Base-by-base conservation (phyloP, 2,329 filamentous ascomycete species). In the Pseudohalonectria lignicola region DNA sequence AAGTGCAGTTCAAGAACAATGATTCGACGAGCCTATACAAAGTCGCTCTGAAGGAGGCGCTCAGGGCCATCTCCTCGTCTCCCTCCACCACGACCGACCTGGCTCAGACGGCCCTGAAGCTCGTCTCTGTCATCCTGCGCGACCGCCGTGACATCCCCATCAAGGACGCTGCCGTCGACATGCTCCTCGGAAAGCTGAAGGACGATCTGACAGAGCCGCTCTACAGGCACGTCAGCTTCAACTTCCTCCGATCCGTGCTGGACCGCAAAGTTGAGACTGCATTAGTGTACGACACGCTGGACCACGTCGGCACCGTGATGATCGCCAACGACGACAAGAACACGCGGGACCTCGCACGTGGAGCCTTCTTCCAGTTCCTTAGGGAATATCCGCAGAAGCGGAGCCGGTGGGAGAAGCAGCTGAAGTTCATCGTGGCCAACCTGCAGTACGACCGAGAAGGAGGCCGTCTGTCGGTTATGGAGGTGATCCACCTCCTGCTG, bases 301-400 rank as follows among this genome's bases (percentile, higher is more conserved):
- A 98, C 55, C 80, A 87, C 50, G 81, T 94, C 21, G 86, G 86
- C 34, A 80, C 76, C 4, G 82, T 95, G 56, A 96, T 96, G 88
- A 83, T 98, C 40, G 94, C 84, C 32, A 96, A 96, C 53, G 86
- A 94, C 45, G 88, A 93, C 48, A 82, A 83, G 48, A 79, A 83
- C 46, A 90, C 90, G 3, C 76, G 92, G 37, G 86, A 95, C 55
- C 68, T 94, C 28, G 88, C 90, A 12, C 74, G 92, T 40, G 86
- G 86, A 16, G 82, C 86, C 12, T 98, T 93, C 59, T 82, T 94
- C 57, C 86, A 95, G 48, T 98, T 98, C 62, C 66, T 98, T 40
- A 77, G 88, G 47, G 87, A 95, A 39, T 98, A 95, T 53, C 90
- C 92, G 0, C 92, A 96, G 56, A 86, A 83, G 51, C 88, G 87